phyloP scores from a whole-genome alignment of 768 basidiomycete species.

The Collybia nuda region DNA sequence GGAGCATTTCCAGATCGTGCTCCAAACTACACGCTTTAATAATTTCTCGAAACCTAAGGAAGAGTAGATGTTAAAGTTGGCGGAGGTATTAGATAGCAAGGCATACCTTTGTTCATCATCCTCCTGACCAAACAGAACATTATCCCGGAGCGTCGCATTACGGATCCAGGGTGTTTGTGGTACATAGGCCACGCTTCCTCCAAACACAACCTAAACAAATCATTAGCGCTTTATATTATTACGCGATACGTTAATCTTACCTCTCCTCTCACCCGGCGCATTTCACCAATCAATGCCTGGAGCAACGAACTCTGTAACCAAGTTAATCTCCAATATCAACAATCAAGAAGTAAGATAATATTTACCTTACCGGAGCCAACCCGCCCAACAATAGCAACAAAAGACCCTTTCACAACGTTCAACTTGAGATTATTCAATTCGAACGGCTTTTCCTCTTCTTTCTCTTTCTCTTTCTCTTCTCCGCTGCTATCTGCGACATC shows the following conservation, averaged over 20 bases:
- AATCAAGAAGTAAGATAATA: slow-evolving; percentile 13
- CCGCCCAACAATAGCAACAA: slow-evolving; percentile 70
- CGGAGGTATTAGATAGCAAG: slow-evolving; percentile 36
- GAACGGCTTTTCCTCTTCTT: slow-evolving; percentile 48
- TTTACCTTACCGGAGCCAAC: slow-evolving; percentile 72
- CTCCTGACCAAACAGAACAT: slow-evolving; percentile 70
- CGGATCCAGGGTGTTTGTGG: slow-evolving; percentile 65
- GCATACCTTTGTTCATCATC: slow-evolving; percentile 54
- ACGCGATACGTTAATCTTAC: slow-evolving; percentile 26
- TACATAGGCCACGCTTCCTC: slow-evolving; percentile 56
- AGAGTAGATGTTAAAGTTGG: slow-evolving; percentile 8
- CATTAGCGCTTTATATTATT: slow-evolving; percentile 10
- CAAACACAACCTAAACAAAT: slow-evolving; percentile 41
- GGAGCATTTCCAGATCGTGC: slow-evolving; percentile 70
- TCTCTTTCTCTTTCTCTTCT: slow-evolving; percentile 13
- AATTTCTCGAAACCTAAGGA: slow-evolving; percentile 51
- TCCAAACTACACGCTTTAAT: slow-evolving; percentile 66
- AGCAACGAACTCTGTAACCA: slow-evolving; percentile 51
- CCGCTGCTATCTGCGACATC: slow-evolving; percentile 8
- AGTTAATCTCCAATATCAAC: background rate
- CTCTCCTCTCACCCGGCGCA: slow-evolving; percentile 58
- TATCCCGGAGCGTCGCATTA: slow-evolving; percentile 69
- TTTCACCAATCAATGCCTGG: slow-evolving; percentile 63
- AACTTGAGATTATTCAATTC: slow-evolving; percentile 46
- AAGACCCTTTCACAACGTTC: slow-evolving; percentile 49